Percentiles rank a stretch among this genome's conserved stretches.
Evolutionary conservation across 139 green algal species (phyloP).

Genomic region (Picochlorum sp.): DNA sequence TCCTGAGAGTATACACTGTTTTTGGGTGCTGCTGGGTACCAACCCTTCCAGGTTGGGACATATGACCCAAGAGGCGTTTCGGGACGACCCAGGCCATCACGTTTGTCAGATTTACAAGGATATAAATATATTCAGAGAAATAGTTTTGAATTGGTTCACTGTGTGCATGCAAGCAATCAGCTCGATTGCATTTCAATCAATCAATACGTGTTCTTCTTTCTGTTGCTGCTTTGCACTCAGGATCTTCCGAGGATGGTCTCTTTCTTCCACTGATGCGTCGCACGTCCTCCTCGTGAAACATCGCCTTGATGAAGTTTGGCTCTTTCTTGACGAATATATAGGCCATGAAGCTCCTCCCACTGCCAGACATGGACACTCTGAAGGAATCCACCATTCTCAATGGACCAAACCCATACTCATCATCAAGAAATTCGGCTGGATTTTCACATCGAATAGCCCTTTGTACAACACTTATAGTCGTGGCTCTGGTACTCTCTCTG

Average conservation of each 20-base stretch:
- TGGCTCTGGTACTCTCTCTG: constrained; percentile 32
- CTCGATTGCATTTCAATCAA: no score
- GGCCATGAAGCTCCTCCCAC: constrained; percentile 65
- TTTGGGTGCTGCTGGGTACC: not conserved
- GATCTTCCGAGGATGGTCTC: not conserved
- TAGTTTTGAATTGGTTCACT: no score
- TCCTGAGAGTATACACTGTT: constrained; percentile 58
- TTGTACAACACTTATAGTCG: constrained; percentile 76
- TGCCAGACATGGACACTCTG: constrained; percentile 74
- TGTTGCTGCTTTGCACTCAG: no score
- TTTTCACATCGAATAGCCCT: constrained; percentile 43
- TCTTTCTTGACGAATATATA: constrained; percentile 64
- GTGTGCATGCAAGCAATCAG: no score
- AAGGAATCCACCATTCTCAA: constrained; percentile 63
- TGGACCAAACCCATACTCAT: constrained; percentile 58
- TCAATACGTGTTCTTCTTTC: no score
- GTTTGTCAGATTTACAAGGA: no score
- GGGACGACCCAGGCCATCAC: not conserved
- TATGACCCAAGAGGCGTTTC: not conserved
- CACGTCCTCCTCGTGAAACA: not conserved
- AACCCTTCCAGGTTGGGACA: no score
- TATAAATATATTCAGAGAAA: no score
- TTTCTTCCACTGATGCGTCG: not conserved
- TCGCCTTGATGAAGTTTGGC: not conserved
- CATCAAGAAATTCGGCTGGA: constrained; percentile 53